Conservation (phyloP, 176 grass and related monocot species). For the Calamus simplicifolius region DNA sequence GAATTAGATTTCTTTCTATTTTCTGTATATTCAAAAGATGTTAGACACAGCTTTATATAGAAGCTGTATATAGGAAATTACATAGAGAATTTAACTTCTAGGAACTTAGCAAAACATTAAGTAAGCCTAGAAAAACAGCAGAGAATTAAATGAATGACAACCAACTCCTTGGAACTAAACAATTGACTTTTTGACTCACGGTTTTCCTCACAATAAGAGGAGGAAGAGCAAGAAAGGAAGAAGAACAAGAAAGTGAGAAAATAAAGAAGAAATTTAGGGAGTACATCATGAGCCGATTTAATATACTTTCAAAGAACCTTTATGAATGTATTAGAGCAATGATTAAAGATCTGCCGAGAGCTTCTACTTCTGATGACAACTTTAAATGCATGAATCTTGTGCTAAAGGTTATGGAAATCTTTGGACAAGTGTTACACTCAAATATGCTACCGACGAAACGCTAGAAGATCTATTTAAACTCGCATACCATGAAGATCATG, state of each 20-base stretch:
- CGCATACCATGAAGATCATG: slow-evolving; percentile 7
- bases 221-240: slow-evolving; percentile 5
- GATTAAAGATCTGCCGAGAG: slow-evolving; percentile 42
- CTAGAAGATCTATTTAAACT: slow-evolving; percentile 39
- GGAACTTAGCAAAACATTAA: too few relatives aligned
- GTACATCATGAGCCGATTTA: too few relatives aligned
- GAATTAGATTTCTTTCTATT: too few relatives aligned
- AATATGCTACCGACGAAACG: slow-evolving; percentile 32
- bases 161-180: too few relatives aligned
- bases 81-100: too few relatives aligned
- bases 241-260: neutral
- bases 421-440: slow-evolving; percentile 27
- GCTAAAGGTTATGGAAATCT: slow-evolving; percentile 30
- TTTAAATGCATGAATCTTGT: slow-evolving; percentile 36
- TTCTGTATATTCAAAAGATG: too few relatives aligned
- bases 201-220: too few relatives aligned
- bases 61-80: too few relatives aligned
- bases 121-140: too few relatives aligned
- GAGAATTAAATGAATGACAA: too few relatives aligned
- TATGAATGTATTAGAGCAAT: slow-evolving; percentile 46
- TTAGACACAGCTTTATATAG: too few relatives aligned
- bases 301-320: slow-evolving; percentile 17
- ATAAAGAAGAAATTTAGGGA: slow-evolving; percentile 34
- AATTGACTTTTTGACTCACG: too few relatives aligned
- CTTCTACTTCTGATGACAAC: slow-evolving; percentile 32